phyloP scores from a whole-genome alignment of 179 eudicot genomes.

The Gypsophila paniculata region DNA sequence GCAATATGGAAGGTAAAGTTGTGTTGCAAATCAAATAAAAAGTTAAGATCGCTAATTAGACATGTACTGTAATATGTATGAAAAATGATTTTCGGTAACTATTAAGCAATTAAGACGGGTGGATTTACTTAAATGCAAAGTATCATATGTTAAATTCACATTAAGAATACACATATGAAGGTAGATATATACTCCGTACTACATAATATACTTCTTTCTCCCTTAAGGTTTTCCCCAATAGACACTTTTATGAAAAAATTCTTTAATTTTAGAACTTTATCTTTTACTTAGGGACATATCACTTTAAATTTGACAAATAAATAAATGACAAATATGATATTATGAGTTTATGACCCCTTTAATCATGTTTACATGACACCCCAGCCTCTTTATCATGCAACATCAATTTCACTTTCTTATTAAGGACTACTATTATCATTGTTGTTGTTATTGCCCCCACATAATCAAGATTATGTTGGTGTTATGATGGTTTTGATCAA shows the following conservation, averaged over 20 bases:
- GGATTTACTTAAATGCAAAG: no score
- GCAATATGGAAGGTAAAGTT: no score
- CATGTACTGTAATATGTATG: no score
- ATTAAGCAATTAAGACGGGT: no score
- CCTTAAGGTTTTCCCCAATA: neutral
- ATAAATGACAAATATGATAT: neutral
- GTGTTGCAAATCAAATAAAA: no score
- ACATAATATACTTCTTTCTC: neutral
- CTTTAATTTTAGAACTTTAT: neutral
- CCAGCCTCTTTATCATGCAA: neutral
- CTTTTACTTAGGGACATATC: neutral
- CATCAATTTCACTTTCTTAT: conserved; percentile 15
- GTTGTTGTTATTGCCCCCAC: conserved; percentile 24
- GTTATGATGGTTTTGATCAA: neutral
- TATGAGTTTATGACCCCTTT: conserved; percentile 5
- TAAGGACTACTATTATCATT: conserved; percentile 6
- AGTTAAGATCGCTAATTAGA: no score
- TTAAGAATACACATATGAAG: no score
- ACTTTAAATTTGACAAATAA: neutral
- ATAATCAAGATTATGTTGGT: conserved; percentile 11
- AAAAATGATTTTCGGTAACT: no score
- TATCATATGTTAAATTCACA: no score
- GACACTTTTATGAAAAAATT: neutral
- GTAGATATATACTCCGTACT: no score
- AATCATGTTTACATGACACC: conserved; percentile 17